Evolutionary conservation across 2,329 filamentous ascomycete species (phyloP).

Genomic region (Colletotrichum lupini): DNA sequence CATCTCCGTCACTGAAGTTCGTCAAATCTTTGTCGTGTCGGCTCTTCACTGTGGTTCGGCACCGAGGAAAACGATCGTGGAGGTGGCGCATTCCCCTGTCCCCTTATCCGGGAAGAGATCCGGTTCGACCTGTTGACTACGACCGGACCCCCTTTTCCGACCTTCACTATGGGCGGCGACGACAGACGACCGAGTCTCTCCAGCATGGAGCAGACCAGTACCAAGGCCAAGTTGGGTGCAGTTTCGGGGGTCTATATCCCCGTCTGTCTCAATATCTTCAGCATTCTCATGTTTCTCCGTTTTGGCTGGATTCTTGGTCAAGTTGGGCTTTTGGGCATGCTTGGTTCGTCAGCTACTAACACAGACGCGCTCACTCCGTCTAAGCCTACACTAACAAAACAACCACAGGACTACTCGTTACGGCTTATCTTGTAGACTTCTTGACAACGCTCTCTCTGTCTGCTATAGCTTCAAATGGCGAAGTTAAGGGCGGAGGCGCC

Average conservation of each 20-base stretch:
- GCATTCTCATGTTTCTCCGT: conserved; percentile 91
- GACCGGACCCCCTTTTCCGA: background rate
- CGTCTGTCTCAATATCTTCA: conserved; percentile 88
- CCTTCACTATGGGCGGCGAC: conserved; percentile 28
- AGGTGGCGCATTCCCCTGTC: conserved; percentile 6
- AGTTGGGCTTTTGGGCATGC: conserved; percentile 80
- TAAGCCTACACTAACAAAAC: conserved; percentile 36
- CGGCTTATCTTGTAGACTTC: conserved; percentile 85
- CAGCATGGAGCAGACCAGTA: conserved; percentile 48
- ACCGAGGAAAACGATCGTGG: conserved; percentile 6
- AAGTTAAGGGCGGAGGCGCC: conserved; percentile 86
- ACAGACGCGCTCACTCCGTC: conserved; percentile 8
- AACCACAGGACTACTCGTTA: conserved; percentile 72
- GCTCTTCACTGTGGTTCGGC: conserved; percentile 5
- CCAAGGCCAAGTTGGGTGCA: conserved; percentile 75
- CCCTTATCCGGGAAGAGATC: conserved; percentile 5
- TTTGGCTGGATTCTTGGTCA: conserved; percentile 89
- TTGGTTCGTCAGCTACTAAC: conserved; percentile 64
- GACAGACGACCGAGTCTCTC: conserved; percentile 32
- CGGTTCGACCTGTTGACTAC: background rate
- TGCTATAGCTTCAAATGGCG: conserved; percentile 90
- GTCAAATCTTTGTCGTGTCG: background rate
- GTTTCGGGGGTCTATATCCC: conserved; percentile 87
- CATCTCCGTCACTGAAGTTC: background rate
- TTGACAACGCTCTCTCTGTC: conserved; percentile 88